These are phyloP conservation scores for Colletotrichum abscissum DNA, from an alignment of 2,329 filamentous ascomycete genomes.

Conservation along the genomic window DNA sequence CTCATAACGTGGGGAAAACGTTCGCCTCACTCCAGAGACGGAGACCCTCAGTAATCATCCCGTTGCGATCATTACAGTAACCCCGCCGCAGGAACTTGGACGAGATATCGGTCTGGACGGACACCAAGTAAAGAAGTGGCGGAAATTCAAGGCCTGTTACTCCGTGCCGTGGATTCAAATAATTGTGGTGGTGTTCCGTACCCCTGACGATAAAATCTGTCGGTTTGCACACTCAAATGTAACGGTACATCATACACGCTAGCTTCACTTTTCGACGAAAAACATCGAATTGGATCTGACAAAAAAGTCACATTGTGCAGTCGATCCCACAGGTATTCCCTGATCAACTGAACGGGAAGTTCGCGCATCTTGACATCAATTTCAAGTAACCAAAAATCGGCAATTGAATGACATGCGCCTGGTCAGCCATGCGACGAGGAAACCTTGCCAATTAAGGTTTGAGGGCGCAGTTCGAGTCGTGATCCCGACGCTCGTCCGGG, in stretches of 20 bases:
- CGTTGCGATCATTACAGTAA: background rate
- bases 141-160: no score
- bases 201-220: background rate
- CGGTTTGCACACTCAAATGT: background rate
- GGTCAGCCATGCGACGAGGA: background rate
- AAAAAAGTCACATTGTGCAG: background rate
- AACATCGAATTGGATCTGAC: background rate
- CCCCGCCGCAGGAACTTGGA: background rate
- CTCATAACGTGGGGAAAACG: background rate
- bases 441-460: conserved; percentile 18
- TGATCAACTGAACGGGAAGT: background rate
- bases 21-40: background rate
- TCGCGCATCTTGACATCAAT: background rate
- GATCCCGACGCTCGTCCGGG: background rate
- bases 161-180: background rate
- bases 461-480: background rate
- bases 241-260: background rate
- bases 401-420: background rate
- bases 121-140: background rate
- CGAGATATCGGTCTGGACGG: background rate
- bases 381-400: background rate
- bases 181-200: no score
- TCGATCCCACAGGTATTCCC: background rate
- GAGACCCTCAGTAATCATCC: background rate
- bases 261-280: background rate